Percentiles rank a stretch among this genome's conserved stretches.
These are phyloP conservation scores for Streptanthus diversifolius DNA, from an alignment of 345 rosid species.

Conservation along the genomic window DNA sequence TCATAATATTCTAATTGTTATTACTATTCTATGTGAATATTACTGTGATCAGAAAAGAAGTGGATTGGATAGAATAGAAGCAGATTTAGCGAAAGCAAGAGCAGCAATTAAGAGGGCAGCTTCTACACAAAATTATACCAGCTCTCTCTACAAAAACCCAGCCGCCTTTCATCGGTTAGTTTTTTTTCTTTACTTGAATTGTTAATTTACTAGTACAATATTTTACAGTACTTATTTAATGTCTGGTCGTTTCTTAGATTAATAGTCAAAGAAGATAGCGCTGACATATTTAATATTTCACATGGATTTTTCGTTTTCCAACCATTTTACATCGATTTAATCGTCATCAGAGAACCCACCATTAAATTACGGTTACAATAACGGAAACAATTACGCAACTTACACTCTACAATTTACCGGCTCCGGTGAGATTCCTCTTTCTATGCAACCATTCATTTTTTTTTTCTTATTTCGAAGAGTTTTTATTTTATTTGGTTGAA, in stretches of 20 bases:
- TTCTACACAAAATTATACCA: slow-evolving; percentile 38
- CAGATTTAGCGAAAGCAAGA: slow-evolving; percentile 45
- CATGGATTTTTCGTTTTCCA: not conserved
- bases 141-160: slow-evolving; percentile 49
- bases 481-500: not conserved
- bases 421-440: slow-evolving; percentile 6
- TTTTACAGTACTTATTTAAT: not conserved
- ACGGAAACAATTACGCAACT: slow-evolving; percentile 8
- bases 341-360: not conserved
- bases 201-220: not conserved
- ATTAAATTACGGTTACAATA: not conserved
- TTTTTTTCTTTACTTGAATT: not conserved
- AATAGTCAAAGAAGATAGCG: not conserved
- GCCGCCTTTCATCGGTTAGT: slow-evolving; percentile 62
- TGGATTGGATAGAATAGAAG: slow-evolving; percentile 38
- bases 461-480: not conserved
- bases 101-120: slow-evolving; percentile 45
- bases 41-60: slow-evolving; percentile 32
- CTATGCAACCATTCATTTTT: not conserved
- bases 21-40: not conserved
- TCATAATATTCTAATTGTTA: not conserved
- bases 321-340: slow-evolving; percentile 6
- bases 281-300: not conserved
- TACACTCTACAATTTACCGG: not conserved
- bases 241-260: not conserved